Evolutionary conservation across 495 filamentous ascomycete species (phyloP).

Genomic region (Daldinia bambusicola): DNA sequence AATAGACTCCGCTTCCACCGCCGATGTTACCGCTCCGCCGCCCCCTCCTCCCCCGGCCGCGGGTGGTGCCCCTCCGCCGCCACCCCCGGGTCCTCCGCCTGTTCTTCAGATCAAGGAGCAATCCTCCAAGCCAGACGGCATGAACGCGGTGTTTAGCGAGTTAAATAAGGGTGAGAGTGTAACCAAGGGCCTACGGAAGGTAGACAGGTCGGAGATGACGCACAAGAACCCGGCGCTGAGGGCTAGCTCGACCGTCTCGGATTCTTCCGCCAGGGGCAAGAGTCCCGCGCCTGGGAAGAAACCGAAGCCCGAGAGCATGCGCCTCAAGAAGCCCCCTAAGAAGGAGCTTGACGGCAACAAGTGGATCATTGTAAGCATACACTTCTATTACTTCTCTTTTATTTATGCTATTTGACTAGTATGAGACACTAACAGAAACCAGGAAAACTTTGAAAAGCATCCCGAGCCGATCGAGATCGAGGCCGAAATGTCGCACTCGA

Average conservation of each 20-base stretch:
- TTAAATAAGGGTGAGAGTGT: conserved; percentile 88
- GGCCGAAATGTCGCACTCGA: conserved; percentile 83
- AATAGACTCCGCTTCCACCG: conserved; percentile 51
- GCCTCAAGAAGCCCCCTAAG: conserved; percentile 88
- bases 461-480: conserved; percentile 76
- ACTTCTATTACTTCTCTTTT: background rate
- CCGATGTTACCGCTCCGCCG: conserved; percentile 47
- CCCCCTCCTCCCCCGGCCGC: conserved; percentile 66
- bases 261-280: conserved; percentile 70
- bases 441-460: conserved; percentile 93
- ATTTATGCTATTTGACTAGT: background rate
- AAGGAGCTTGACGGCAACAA: conserved; percentile 95
- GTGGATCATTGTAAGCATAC: conserved; percentile 78
- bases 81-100: conserved; percentile 70
- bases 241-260: conserved; percentile 73
- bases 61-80: conserved; percentile 74
- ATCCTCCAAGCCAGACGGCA: conserved; percentile 51
- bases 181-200: conserved; percentile 88
- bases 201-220: conserved; percentile 94
- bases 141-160: conserved; percentile 87
- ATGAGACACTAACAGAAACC: conserved; percentile 14
- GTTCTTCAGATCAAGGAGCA: conserved; percentile 61
- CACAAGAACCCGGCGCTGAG: conserved; percentile 98
- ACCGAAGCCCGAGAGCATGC: conserved; percentile 95
- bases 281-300: conserved; percentile 87